These are phyloP conservation scores for Blattamonas nauphoetae DNA, from an alignment of 78 protist species.

Conservation along the genomic window DNA sequence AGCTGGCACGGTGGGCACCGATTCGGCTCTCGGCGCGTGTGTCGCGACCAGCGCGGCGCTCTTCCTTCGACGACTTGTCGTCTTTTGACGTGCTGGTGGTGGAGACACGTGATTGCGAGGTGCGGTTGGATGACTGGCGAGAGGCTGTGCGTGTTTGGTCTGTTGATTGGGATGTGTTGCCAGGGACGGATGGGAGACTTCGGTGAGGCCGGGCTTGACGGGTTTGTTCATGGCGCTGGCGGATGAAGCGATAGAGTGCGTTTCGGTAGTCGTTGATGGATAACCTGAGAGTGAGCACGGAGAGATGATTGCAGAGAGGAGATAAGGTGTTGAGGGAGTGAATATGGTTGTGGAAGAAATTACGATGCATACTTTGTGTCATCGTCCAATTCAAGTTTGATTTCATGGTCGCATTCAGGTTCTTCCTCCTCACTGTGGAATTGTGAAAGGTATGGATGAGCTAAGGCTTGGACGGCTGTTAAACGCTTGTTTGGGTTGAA, in stretches of 20 bases:
- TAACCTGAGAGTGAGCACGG: neutral
- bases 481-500: constrained; percentile 86
- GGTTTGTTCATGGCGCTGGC: neutral
- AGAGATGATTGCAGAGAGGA: neutral
- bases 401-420: neutral
- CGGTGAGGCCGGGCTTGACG: neutral
- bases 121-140: too few relatives aligned
- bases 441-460: constrained; percentile 73
- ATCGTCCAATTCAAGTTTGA: constrained; percentile 66
- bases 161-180: too few relatives aligned
- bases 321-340: neutral
- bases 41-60: too few relatives aligned
- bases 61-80: too few relatives aligned
- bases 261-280: constrained; percentile 49
- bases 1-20: too few relatives aligned
- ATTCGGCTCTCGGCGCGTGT: too few relatives aligned
- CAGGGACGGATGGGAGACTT: too few relatives aligned
- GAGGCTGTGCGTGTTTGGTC: too few relatives aligned
- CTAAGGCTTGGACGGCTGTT: constrained; percentile 80
- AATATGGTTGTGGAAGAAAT: neutral
- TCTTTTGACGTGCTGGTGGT: too few relatives aligned
- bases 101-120: too few relatives aligned
- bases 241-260: constrained; percentile 15
- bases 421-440: constrained; percentile 71
- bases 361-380: constrained; percentile 35